A percentile compares a stretch with the other conserved stretches of the same genome.
Evolutionary conservation across 148 eudicot genomes (phyloP).

Genomic region (Dysphania ambrosioides): DNA sequence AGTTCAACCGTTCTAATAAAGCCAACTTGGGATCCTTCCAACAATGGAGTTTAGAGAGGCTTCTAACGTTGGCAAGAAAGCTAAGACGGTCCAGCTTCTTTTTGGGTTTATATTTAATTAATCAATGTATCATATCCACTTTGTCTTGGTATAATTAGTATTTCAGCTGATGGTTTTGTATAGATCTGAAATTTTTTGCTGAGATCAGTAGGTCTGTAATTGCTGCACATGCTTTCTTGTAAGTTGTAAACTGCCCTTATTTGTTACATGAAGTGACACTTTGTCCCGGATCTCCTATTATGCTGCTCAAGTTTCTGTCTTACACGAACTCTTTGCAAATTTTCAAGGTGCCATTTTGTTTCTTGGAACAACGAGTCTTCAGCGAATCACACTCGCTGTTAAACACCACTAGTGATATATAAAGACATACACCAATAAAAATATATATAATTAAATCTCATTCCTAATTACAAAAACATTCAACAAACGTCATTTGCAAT

Average conservation of each 20-base stretch:
- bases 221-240: constrained; percentile 10
- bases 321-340: too few relatives aligned
- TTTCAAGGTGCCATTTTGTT: too few relatives aligned
- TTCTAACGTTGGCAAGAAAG: not conserved
- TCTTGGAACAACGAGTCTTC: too few relatives aligned
- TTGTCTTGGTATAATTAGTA: not conserved
- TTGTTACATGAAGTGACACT: not conserved
- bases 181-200: constrained; percentile 6
- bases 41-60: not conserved
- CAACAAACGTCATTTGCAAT: too few relatives aligned
- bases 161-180: constrained; percentile 10
- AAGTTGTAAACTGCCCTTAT: constrained; percentile 4
- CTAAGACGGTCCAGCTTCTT: not conserved
- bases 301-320: too few relatives aligned
- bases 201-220: constrained; percentile 2
- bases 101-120: not conserved
- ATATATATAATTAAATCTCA: too few relatives aligned
- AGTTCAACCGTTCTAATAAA: constrained; percentile 34
- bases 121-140: constrained; percentile 4
- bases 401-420: too few relatives aligned
- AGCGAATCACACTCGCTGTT: too few relatives aligned
- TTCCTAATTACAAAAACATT: too few relatives aligned
- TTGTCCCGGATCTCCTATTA: too few relatives aligned
- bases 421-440: too few relatives aligned
- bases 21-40: not conserved